phyloP scores from a whole-genome alignment of 1,284 basidiomycete genomes.

The Vanrija humicola region DNA sequence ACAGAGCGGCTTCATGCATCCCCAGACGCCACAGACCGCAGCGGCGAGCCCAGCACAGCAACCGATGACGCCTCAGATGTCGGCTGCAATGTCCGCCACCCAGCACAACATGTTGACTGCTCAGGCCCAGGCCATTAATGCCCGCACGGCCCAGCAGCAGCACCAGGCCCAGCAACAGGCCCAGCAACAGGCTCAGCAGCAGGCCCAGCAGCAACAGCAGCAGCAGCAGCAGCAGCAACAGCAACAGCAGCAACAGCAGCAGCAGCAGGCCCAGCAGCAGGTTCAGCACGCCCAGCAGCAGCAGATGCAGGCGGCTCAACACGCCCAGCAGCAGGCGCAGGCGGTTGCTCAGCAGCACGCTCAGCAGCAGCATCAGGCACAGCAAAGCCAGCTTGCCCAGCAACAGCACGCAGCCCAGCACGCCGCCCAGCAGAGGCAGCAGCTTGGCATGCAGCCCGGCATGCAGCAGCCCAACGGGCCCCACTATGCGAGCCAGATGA shows the following conservation, averaged over 20 bases:
- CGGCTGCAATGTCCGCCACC: conserved; percentile 15
- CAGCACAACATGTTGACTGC: conserved; percentile 12
- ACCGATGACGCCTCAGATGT: conserved; percentile 26
- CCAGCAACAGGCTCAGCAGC: conserved; percentile 14
- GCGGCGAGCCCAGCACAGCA: conserved; percentile 13
- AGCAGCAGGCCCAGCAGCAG: conserved; percentile 11
- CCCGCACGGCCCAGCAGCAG: conserved; percentile 12
- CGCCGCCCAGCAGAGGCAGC: conserved; percentile 8
- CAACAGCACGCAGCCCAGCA: conserved; percentile 15
- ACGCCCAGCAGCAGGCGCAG: conserved; percentile 11
- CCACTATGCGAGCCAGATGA: conserved; percentile 20
- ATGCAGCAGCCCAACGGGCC: conserved; percentile 15
- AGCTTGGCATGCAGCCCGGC: conserved; percentile 1
- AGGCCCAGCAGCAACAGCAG: conserved; percentile 14
- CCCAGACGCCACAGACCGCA: conserved; percentile 15
- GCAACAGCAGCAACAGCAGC: conserved; percentile 15
- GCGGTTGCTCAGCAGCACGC: conserved; percentile 17
- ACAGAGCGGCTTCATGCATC: conserved; percentile 13
- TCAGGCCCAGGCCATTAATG: conserved; percentile 12
- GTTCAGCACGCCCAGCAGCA: conserved; percentile 14
- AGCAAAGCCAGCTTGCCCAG: conserved; percentile 16
- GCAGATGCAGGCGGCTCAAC: conserved; percentile 7
- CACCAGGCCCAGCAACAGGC: conserved; percentile 12
- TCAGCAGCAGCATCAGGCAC: conserved; percentile 19
- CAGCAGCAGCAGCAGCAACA: conserved; percentile 17